phyloP scores from a whole-genome alignment of 371 early-diverging fungal species.

The Rhizopus sp. region DNA sequence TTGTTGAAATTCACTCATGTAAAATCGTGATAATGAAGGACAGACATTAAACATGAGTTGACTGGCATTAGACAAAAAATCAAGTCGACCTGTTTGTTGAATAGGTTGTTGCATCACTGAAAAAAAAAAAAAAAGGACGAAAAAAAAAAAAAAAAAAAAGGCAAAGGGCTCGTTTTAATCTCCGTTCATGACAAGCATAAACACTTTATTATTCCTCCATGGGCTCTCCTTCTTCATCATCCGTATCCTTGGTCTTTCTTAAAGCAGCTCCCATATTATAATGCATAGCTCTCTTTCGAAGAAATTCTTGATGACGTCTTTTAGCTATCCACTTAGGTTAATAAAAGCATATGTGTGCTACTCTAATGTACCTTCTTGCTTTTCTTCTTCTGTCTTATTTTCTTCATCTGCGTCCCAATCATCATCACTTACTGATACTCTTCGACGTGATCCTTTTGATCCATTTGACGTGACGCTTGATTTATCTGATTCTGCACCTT shows the following conservation, averaged over 20 bases:
- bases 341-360: neutral
- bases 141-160: slow-evolving; percentile 13
- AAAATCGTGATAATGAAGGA: slow-evolving; percentile 41
- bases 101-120: slow-evolving; percentile 8
- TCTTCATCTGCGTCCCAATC: slow-evolving; percentile 57
- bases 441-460: slow-evolving; percentile 29
- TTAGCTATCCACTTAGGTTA: slow-evolving; percentile 24
- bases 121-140: neutral
- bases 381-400: slow-evolving; percentile 18
- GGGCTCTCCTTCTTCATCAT: slow-evolving; percentile 12
- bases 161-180: neutral
- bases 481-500: slow-evolving; percentile 47
- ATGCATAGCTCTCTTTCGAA: slow-evolving; percentile 73
- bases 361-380: slow-evolving; percentile 11
- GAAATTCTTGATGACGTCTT: slow-evolving; percentile 67
- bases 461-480: slow-evolving; percentile 35
- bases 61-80: slow-evolving; percentile 39
- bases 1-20: slow-evolving; percentile 46
- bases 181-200: neutral
- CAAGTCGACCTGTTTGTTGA: slow-evolving; percentile 33
- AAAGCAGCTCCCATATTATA: slow-evolving; percentile 62
- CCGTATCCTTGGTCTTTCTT: slow-evolving; percentile 39
- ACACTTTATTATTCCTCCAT: neutral
- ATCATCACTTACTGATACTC: slow-evolving; percentile 40
- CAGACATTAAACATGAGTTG: slow-evolving; percentile 24